Percentiles rank a stretch among this genome's conserved stretches.
Evolutionary conservation across 2,329 filamentous ascomycete genomes (phyloP).

Genomic region (Tolypocladium pustulatum): DNA sequence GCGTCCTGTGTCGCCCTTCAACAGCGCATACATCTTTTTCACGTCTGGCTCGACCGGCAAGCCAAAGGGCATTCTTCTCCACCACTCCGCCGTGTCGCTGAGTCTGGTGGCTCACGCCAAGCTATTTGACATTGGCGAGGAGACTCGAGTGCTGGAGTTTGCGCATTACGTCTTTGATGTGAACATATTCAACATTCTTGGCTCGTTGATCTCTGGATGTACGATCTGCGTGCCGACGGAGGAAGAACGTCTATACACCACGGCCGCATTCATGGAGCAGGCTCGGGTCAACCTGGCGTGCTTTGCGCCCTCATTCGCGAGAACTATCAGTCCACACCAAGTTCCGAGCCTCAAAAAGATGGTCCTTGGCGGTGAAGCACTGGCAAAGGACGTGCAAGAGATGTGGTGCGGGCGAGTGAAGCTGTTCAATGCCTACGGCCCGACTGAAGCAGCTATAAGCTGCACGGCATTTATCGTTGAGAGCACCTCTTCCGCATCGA

Average conservation of each 20-base stretch:
- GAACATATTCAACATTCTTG: background rate
- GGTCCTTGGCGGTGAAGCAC: background rate
- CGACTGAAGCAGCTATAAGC: background rate
- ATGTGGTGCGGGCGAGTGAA: background rate
- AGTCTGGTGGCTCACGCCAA: background rate
- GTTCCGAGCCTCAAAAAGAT: background rate
- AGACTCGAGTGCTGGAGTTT: background rate
- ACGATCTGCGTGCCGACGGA: background rate
- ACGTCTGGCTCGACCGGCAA: background rate
- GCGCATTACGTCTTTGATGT: background rate
- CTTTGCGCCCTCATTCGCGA: conserved; percentile 4
- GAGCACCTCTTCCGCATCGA: background rate
- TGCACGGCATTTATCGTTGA: background rate
- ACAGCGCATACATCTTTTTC: background rate
- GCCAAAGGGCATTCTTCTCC: background rate
- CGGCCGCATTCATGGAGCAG: conserved; percentile 1
- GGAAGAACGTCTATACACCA: conserved; percentile 1
- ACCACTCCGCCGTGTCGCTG: background rate
- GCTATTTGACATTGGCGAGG: background rate
- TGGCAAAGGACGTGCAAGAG: background rate
- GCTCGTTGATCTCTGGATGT: background rate
- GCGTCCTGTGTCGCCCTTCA: background rate
- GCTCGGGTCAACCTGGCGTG: background rate
- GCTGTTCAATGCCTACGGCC: background rate
- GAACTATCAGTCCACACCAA: conserved; percentile 1